Evolutionary conservation across 2,329 filamentous ascomycete genomes (phyloP), one percentile per base, ranked within the genome.

Genomic region (Dendrostoma leiphaemia): DNA sequence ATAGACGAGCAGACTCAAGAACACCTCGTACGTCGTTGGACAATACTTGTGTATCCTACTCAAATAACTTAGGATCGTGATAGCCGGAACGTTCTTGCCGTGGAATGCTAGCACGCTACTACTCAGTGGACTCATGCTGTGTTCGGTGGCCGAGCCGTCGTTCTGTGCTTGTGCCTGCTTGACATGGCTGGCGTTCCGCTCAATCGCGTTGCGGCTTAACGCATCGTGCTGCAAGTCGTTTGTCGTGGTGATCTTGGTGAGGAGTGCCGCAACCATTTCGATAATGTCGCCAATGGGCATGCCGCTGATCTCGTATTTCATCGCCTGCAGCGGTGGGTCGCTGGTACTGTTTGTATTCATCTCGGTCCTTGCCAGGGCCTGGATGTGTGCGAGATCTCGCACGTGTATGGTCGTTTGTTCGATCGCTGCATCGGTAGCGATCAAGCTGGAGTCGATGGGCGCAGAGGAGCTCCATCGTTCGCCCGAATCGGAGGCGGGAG

Each of bases 221-320:
- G 92, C 89, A 68, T 97, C 91, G 71, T 97, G 93, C 69, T 97
- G 92, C 48, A 88, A 77, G 68, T 99, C 94, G 68, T 99, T 99
- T 54, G 93, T 97, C 3, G 90, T 91, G 6, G 94, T 97, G 64
- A 99, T 99, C 71, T 97, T 97, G 53, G 93, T 96, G 59, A 99
- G 78, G 23, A 99, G 81, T 6, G 92, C 94, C 4, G 94, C 94
- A 4, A 99, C 94, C 94, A 99, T 97, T 71, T 97, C 93, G 67
- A 99, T 99, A 62, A 99, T 90, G 67, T 99, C 93, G 61, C 88
- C 85, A 52, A 97, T 95, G 49, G 94, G 94, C 93, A 99, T 97
- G 50, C 85, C 89, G 73, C 92, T 97, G 64, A 99, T 97, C 71
- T 97, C 94, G 69, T 96, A 99, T 67, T 84, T 84, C 72, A 80